phyloP scores from a whole-genome alignment of 2,329 filamentous ascomycete genomes.

The Scedosporium minutisporum region DNA sequence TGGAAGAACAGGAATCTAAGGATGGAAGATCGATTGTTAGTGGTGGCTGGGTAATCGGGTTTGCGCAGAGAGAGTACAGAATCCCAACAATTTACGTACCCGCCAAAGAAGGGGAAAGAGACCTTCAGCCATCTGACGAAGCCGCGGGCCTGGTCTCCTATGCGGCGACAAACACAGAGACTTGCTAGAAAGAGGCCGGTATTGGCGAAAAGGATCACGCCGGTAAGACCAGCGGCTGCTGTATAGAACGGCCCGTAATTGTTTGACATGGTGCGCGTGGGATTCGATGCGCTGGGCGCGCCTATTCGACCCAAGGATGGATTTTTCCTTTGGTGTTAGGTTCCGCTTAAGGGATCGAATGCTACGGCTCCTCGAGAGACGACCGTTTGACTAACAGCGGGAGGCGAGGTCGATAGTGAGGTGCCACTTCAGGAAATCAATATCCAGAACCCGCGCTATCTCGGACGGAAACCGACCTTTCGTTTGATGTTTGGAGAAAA shows the following conservation, averaged over 20 bases:
- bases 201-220: neutral
- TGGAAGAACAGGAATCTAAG: neutral
- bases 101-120: neutral
- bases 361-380: too few relatives aligned
- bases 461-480: too few relatives aligned
- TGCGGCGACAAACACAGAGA: neutral
- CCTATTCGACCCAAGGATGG: too few relatives aligned
- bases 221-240: neutral
- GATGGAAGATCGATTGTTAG: neutral
- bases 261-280: neutral
- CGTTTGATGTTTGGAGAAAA: too few relatives aligned
- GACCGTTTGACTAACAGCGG: too few relatives aligned
- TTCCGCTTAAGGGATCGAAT: too few relatives aligned
- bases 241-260: neutral
- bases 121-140: slow-evolving; percentile 1
- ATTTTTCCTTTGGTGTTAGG: too few relatives aligned
- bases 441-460: too few relatives aligned
- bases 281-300: too few relatives aligned
- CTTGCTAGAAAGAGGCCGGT: neutral
- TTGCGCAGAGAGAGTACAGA: neutral
- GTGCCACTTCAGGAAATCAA: too few relatives aligned
- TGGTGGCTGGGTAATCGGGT: neutral
- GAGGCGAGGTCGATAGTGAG: too few relatives aligned
- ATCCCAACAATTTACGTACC: neutral
- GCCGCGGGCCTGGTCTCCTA: neutral